A percentile compares a stretch with the other conserved stretches of the same genome.
Evolutionary conservation across 2,329 filamentous ascomycete genomes (phyloP).

Genomic region (Madurella fahalii): DNA sequence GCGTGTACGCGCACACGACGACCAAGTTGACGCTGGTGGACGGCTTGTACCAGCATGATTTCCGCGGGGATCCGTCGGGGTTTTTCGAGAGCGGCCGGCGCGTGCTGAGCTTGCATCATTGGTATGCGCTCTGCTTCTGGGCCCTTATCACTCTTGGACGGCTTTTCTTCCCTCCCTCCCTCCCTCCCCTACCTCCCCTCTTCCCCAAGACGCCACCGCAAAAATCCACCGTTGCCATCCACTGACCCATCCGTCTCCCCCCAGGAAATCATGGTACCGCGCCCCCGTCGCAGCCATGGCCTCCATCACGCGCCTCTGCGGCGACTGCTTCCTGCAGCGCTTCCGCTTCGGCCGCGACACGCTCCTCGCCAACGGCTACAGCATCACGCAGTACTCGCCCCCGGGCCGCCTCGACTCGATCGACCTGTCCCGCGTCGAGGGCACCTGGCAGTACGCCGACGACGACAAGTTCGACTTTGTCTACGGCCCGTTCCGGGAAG

Average conservation of each 20-base stretch:
- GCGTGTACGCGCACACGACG: conserved; percentile 51
- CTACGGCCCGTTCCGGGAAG: conserved; percentile 47
- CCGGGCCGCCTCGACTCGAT: conserved; percentile 32
- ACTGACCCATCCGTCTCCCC: background rate
- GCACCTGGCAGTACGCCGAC: conserved; percentile 48
- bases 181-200: no score
- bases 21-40: conserved; percentile 53
- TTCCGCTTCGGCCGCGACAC: conserved; percentile 45
- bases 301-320: conserved; percentile 48
- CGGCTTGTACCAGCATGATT: conserved; percentile 55
- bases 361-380: conserved; percentile 57
- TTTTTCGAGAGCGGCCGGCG: conserved; percentile 56
- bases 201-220: background rate
- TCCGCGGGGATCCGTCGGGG: conserved; percentile 51
- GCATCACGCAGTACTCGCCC: conserved; percentile 44
- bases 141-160: background rate
- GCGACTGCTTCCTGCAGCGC: conserved; percentile 55
- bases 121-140: conserved; percentile 21
- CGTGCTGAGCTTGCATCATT: conserved; percentile 59
- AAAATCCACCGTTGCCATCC: no score
- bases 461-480: conserved; percentile 45
- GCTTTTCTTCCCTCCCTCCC: background rate
- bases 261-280: conserved; percentile 53
- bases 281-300: conserved; percentile 49
- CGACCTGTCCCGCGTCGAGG: conserved; percentile 47